Evolutionary conservation across 2,329 filamentous ascomycete species (phyloP), one percentile per base, ranked within the genome.

Genomic region (Neofusicoccum kwambonambiense): DNA sequence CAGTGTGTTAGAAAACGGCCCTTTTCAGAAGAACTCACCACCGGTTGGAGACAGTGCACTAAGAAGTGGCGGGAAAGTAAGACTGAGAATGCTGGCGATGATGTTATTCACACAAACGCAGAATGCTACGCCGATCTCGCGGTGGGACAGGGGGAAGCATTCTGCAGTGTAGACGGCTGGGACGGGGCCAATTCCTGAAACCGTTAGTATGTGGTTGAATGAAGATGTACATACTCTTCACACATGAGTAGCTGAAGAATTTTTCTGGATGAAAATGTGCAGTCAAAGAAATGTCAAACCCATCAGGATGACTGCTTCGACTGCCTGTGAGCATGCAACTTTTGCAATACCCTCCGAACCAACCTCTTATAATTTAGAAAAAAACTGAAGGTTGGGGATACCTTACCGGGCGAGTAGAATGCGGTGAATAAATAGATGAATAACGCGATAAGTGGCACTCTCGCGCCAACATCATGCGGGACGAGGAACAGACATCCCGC

Each of bases 71-170:
- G 87, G 87, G 70, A 88, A 87, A 0, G 86, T 89, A 56, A 90
- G 84, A 17, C 84, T 83, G 51, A 88, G 77, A 0, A 90, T 83
- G 0, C 84, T 81, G 6, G 78, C 83, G 76, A 82, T 85, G 75
- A 84, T 84, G 67, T 89, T 79, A 67, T 87, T 89, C 0, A 86
- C 90, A 1, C 88, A 86, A 5, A 90, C 88, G 5, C 87, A 85
- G 76, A 84, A 90, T 0, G 83, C 84, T 89, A 91, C 91, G 64
- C 89, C 89, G 31, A 90, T 82, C 72, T 90, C 89, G 70, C 89
- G 83, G 73, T 91, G 88, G 1, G 87, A 88, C 0, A 90, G 82
- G 0, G 89, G 89, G 72, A 89, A 91, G 2, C 90, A 86, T 74
- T 91, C 89, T 50, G 89, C 87, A 3, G 83, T 84, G 76, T 90